phyloP scores from a whole-genome alignment of 2,329 filamentous ascomycete genomes.

The Podosphaera aphanis region DNA sequence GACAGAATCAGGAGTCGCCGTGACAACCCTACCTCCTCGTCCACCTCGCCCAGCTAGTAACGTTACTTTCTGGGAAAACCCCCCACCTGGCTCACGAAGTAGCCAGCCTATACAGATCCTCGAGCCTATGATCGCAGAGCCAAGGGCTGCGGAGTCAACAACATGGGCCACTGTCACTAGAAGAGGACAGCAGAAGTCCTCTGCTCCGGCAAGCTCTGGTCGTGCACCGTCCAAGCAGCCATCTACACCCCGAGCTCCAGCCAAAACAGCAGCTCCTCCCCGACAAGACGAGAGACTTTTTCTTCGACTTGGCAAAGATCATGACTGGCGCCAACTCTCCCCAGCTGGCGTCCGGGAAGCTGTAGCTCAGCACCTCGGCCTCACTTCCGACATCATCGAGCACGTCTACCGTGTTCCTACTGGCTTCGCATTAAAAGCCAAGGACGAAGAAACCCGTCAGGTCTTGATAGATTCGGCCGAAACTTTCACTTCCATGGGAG shows the following conservation, averaged over 20 bases:
- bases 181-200: background rate
- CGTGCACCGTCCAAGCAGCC: background rate
- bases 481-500: too few relatives aligned
- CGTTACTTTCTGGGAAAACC: too few relatives aligned
- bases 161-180: background rate
- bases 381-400: background rate
- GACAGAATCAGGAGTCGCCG: too few relatives aligned
- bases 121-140: too few relatives aligned
- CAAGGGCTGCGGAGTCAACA: background rate
- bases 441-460: too few relatives aligned
- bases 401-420: background rate
- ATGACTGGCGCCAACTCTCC: background rate
- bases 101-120: too few relatives aligned
- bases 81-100: too few relatives aligned
- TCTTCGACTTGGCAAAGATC: background rate
- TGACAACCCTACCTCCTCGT: too few relatives aligned
- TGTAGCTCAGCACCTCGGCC: background rate
- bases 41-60: too few relatives aligned
- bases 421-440: too few relatives aligned
- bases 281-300: background rate
- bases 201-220: background rate
- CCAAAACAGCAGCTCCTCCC: background rate
- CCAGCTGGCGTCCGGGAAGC: background rate
- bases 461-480: too few relatives aligned
- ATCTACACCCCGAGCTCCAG: background rate